These are phyloP conservation scores for Geranium brycei DNA, from an alignment of 345 rosid species.

Conservation along the genomic window DNA sequence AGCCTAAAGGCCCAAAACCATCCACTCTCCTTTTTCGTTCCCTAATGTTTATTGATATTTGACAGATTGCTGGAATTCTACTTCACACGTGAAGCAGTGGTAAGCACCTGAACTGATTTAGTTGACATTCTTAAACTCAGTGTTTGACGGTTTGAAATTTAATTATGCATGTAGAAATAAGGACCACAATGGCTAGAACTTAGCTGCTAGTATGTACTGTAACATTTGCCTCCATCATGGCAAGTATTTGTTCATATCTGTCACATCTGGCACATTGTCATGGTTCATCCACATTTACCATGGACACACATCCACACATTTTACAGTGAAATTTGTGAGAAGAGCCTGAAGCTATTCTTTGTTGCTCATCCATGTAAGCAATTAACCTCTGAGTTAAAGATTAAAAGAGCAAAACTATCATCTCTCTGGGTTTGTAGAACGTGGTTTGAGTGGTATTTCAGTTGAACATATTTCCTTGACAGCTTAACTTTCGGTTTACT, in stretches of 20 bases:
- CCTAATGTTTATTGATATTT: constrained; percentile 11
- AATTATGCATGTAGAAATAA: background rate
- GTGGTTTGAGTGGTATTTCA: too few relatives aligned
- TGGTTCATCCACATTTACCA: background rate
- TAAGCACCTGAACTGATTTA: constrained; percentile 18
- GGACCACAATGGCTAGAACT: background rate
- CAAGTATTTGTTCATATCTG: background rate
- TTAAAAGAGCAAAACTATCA: too few relatives aligned
- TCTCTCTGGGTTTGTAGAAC: too few relatives aligned
- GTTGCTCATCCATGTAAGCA: background rate
- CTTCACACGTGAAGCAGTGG: constrained; percentile 74
- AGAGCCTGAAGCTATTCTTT: background rate
- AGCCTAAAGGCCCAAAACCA: background rate
- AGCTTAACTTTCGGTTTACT: too few relatives aligned
- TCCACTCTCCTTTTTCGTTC: too few relatives aligned
- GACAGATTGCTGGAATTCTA: constrained; percentile 76
- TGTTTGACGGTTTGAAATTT: background rate
- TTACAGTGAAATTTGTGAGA: background rate
- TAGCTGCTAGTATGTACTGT: background rate
- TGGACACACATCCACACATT: background rate
- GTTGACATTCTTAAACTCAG: constrained; percentile 3
- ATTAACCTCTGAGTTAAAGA: too few relatives aligned
- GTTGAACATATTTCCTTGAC: too few relatives aligned
- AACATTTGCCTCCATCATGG: background rate
- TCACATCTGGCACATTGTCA: background rate